Conservation (phyloP, 179 eudicot genomes). For the Amaranthus tricolor region DNA sequence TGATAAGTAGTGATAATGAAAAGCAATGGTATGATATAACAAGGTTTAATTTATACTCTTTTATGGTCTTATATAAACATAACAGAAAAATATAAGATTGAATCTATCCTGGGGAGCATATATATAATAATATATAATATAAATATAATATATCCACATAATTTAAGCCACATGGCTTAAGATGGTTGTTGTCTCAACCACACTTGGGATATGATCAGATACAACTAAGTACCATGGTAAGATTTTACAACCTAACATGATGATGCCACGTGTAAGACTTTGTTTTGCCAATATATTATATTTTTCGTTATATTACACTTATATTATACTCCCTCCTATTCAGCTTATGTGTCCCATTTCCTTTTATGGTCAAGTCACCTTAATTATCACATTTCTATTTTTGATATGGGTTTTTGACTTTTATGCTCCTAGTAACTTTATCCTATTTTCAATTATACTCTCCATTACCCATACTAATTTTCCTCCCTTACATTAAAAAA, state of each 20-base stretch:
- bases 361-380: no score
- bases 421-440: no score
- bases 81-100: slow-evolving; percentile 21
- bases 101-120: slow-evolving; percentile 26
- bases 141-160: slow-evolving; percentile 1
- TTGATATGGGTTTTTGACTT: no score
- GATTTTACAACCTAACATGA: neutral
- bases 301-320: no score
- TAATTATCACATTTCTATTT: no score
- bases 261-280: slow-evolving; percentile 5
- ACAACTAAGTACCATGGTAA: neutral
- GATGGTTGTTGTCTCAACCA: slow-evolving; percentile 2
- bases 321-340: no score
- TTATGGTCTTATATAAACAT: neutral
- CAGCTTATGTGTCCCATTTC: no score
- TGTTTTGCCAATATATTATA: no score
- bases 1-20: neutral
- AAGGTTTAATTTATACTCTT: slow-evolving; percentile 9
- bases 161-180: slow-evolving; percentile 25
- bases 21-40: neutral
- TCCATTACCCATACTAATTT: no score
- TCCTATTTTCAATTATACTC: no score
- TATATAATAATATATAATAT: neutral
- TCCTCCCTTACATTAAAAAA: no score
- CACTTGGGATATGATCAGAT: slow-evolving; percentile 10